Conservation (phyloP, 2,329 filamentous ascomycete species). For the Trichophyton simii region DNA sequence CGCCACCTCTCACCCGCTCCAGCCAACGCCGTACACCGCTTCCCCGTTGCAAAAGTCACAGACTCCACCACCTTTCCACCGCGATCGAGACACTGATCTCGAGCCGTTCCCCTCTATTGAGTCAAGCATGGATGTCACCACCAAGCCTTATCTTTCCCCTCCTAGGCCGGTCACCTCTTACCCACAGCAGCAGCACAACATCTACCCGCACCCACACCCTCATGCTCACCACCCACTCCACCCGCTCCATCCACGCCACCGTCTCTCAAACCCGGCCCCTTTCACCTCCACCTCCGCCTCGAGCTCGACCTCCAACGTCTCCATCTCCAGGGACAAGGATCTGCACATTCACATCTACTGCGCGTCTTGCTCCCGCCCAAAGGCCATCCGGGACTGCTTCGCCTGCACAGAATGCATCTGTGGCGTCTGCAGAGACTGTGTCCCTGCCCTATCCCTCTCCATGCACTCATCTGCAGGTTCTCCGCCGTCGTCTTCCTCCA, state of each 20-base stretch:
- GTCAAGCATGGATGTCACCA: slow-evolving; percentile 50
- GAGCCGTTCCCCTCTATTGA: slow-evolving; percentile 88
- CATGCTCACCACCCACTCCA: slow-evolving; percentile 4
- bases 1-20: slow-evolving; percentile 31
- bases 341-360: slow-evolving; percentile 68
- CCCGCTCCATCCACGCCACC: slow-evolving; percentile 31
- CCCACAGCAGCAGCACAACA: neutral
- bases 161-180: slow-evolving; percentile 1
- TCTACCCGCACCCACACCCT: slow-evolving; percentile 18
- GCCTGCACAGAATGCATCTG: slow-evolving; percentile 96
- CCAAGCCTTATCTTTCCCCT: slow-evolving; percentile 6
- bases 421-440: slow-evolving; percentile 73
- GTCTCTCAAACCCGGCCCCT: slow-evolving; percentile 43
- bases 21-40: slow-evolving; percentile 53
- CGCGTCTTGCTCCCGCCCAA: slow-evolving; percentile 69
- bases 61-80: slow-evolving; percentile 58
- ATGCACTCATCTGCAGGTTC: neutral
- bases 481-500: neutral
- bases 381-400: slow-evolving; percentile 68
- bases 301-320: neutral
- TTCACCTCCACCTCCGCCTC: slow-evolving; percentile 21
- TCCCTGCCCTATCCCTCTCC: slow-evolving; percentile 41
- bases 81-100: slow-evolving; percentile 41
- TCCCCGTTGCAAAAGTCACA: slow-evolving; percentile 83
- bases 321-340: slow-evolving; percentile 6